These are phyloP conservation scores for Psidium guajava DNA, from an alignment of 345 rosid genomes.

Conservation along the genomic window DNA sequence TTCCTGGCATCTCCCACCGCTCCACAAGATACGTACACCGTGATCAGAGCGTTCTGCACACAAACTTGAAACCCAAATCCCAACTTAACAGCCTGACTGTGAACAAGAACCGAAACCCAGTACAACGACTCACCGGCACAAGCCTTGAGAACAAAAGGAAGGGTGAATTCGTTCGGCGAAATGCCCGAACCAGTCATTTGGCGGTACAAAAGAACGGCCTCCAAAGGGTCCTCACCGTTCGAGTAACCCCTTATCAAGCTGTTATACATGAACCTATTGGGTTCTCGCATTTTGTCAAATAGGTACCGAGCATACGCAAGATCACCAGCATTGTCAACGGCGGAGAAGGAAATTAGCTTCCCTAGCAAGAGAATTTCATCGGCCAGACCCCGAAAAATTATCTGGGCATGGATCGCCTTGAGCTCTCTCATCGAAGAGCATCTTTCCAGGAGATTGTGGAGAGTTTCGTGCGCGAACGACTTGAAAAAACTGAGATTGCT, in stretches of 20 bases:
- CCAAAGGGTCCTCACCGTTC: not conserved
- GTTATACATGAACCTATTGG: constrained; percentile 12
- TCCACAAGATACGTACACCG: not conserved
- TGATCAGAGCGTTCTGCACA: constrained; percentile 11
- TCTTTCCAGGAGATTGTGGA: constrained; percentile 3
- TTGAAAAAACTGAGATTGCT: not conserved
- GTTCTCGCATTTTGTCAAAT: constrained; percentile 8
- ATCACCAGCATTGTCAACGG: constrained; percentile 10
- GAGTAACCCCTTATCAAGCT: constrained; percentile 21
- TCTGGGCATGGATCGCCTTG: constrained; percentile 24
- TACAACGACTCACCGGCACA: constrained; percentile 3
- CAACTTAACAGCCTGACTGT: constrained; percentile 10
- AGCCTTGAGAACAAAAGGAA: constrained; percentile 29
- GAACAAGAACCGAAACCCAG: constrained; percentile 14
- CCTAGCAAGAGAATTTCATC: constrained; percentile 8
- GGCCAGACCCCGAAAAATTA: constrained; percentile 8
- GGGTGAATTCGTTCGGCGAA: constrained; percentile 25
- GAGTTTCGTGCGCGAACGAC: not conserved
- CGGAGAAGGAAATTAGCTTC: constrained; percentile 18
- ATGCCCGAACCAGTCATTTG: constrained; percentile 10
- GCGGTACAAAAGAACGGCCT: constrained; percentile 15
- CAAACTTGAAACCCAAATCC: constrained; percentile 12
- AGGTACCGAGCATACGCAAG: constrained; percentile 16
- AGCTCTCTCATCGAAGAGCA: constrained; percentile 19
- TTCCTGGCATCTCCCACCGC: constrained; percentile 6